Evolutionary conservation across 2,329 filamentous ascomycete species (phyloP).

Genomic region (Neonectria ditissima): DNA sequence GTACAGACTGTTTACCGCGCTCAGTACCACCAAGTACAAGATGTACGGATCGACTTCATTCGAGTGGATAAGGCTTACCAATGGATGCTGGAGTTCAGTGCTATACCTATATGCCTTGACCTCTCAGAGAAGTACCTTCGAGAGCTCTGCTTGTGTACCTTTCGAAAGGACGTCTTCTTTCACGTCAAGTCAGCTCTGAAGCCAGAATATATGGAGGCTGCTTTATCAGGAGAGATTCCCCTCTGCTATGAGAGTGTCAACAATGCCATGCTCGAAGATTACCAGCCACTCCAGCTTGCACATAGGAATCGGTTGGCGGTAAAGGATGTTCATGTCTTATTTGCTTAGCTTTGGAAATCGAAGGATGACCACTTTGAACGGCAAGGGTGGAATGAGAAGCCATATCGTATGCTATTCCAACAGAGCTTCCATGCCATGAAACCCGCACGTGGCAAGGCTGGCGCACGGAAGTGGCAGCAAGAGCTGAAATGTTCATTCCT

Average conservation of each 20-base stretch:
- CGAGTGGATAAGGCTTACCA: constrained; percentile 4
- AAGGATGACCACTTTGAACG: constrained; percentile 4
- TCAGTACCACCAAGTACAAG: constrained; percentile 10
- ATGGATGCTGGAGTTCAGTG: constrained; percentile 13
- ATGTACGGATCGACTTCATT: constrained; percentile 9
- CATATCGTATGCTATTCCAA: too few species aligned
- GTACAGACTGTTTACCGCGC: constrained; percentile 7
- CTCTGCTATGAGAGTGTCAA: too few species aligned
- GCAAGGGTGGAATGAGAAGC: constrained; percentile 1
- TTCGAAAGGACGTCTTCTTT: constrained; percentile 16
- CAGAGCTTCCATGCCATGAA: too few species aligned
- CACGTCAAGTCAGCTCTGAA: constrained; percentile 1
- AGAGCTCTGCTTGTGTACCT: constrained; percentile 5
- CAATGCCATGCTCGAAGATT: too few species aligned
- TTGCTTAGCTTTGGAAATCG: neutral
- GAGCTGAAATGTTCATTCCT: too few species aligned
- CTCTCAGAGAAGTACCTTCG: constrained; percentile 11
- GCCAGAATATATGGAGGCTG: constrained; percentile 1
- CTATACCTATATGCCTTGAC: neutral
- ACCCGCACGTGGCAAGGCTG: too few species aligned
- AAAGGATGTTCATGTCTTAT: neutral
- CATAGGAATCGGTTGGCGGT: neutral
- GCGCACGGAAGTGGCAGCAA: too few species aligned
- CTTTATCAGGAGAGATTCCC: constrained; percentile 5
- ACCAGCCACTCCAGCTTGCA: too few species aligned